Evolutionary conservation across 306 rosid genomes (phyloP).

Genomic region (Rubus parviflorus): DNA sequence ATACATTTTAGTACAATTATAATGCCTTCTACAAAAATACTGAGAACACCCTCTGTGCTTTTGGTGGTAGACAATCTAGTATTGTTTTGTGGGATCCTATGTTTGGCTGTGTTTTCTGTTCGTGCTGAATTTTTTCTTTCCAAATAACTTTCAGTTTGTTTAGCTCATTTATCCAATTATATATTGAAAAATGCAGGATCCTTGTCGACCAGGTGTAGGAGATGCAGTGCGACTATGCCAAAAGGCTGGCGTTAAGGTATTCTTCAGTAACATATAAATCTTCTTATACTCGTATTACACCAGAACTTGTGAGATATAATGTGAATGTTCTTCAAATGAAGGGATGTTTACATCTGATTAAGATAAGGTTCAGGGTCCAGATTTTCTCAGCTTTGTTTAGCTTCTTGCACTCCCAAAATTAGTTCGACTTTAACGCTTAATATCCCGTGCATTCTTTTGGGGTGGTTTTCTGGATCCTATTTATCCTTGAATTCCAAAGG

Average conservation of each 20-base stretch:
- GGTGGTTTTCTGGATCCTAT: background rate
- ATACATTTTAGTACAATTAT: background rate
- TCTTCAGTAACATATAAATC: slow-evolving; percentile 4
- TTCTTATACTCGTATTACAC: slow-evolving; percentile 10
- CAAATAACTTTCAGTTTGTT: background rate
- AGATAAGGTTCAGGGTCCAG: background rate
- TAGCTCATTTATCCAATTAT: background rate
- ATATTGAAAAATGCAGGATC: slow-evolving; percentile 41
- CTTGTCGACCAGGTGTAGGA: slow-evolving; percentile 80
- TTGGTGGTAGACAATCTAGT: background rate
- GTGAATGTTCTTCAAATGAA: background rate
- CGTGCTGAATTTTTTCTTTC: background rate
- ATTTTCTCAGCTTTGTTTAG: background rate
- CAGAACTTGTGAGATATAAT: slow-evolving; percentile 6
- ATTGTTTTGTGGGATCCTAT: background rate
- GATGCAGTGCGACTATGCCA: slow-evolving; percentile 80
- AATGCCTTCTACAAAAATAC: background rate
- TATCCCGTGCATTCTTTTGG: background rate
- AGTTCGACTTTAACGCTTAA: background rate
- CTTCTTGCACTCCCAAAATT: background rate
- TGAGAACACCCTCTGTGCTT: background rate
- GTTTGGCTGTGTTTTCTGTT: background rate
- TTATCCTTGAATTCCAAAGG: background rate
- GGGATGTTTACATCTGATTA: background rate
- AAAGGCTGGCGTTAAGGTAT: slow-evolving; percentile 93